Evolutionary conservation across 2,329 filamentous ascomycete genomes (phyloP), one percentile per base, ranked within the genome.

Genomic region (Claviceps sorghi): DNA sequence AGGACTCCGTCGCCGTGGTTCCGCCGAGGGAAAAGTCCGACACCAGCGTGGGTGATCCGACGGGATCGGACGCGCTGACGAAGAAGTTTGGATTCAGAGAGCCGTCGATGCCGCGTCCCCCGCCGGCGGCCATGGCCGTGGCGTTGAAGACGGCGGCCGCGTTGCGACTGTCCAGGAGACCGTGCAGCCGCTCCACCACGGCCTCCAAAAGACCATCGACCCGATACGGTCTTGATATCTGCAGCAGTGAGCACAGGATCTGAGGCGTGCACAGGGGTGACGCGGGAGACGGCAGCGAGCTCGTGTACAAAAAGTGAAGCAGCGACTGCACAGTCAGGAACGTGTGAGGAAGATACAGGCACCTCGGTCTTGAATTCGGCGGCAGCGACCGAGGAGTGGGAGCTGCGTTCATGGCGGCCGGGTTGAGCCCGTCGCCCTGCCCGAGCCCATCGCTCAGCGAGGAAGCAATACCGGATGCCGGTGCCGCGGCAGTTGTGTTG

Each of bases 71-170:
- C 60, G 71, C 70, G 7, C 74, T 69, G 6, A 79, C 73, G 59
- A 78, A 81, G 64, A 76, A 81, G 61, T 82, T 82, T 53, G 80
- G 81, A 59, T 82, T 81, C 32, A 82, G 67, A 1, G 72, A 74
- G 40, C 76, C 87, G 51, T 85, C 83, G 30, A 91, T 87, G 48
- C 87, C 86, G 48, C 89, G 81, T 0, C 93, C 93, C 29, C 93
- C 90, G 11, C 93, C 93, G 1, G 93, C 93, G 0, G 90, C 93
- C 93, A 97, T 97, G 51, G 93, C 93, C 0, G 91, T 93, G 0
- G 93, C 93, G 58, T 98, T 98, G 74, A 98, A 98, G 0, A 98
- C 90, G 6, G 93, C 93, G 0, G 93, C 93, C 0, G 93, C 91
- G 59, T 97, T 98, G 47, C 91, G 80, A 48, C 88, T 93, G 65